Evolutionary conservation across 164 flowering plant genomes (phyloP), one percentile per base, ranked within the genome.

Genomic region (Stephania japonica): DNA sequence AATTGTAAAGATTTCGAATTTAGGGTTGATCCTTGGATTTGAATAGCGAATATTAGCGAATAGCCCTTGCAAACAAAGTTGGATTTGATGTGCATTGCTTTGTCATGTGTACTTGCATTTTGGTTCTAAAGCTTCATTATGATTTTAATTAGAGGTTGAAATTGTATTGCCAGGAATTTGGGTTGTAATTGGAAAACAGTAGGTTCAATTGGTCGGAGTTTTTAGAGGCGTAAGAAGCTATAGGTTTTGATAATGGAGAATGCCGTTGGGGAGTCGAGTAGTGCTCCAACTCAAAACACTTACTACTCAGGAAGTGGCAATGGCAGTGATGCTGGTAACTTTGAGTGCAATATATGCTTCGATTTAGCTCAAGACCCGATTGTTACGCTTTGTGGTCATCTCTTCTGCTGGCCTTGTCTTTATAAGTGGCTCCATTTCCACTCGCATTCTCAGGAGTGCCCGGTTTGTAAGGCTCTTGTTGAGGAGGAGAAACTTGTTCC

Each of bases 351-450:
- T 73, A 89, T 91, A 56, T 91, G 94, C 75, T 85, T 91, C 24
- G 97, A 91, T 19, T 78, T 89, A 64, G 89, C 97, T 73, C 94
- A 91, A 76, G 97, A 89, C 72, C 97, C 97, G 8, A 82, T 89
- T 66, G 87, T 91, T 4, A 91, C 97, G 13, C 86, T 86, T 0
- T 91, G 93, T 66, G 94, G 93, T 41, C 92, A 91, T 67, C 89
- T 91, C 63, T 91, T 76, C 78, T 91, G 97, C 70, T 91, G 97
- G 93, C 92, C 94, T 18, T 91, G 97, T 65, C 83, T 91, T 27
- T 87, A 89, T 80, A 82, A 86, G 77, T 91, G 97, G 97, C 83
- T 91, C 16, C 87, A 80, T 70, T 75, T 85, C 73, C 94, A 88
- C 72, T 85, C 90, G 0, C 90, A 81, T 42, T 85, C 87, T 0